Evolutionary conservation across 2,329 filamentous ascomycete genomes (phyloP), one percentile per base, ranked within the genome.

Genomic region (Beauveria asiatica): DNA sequence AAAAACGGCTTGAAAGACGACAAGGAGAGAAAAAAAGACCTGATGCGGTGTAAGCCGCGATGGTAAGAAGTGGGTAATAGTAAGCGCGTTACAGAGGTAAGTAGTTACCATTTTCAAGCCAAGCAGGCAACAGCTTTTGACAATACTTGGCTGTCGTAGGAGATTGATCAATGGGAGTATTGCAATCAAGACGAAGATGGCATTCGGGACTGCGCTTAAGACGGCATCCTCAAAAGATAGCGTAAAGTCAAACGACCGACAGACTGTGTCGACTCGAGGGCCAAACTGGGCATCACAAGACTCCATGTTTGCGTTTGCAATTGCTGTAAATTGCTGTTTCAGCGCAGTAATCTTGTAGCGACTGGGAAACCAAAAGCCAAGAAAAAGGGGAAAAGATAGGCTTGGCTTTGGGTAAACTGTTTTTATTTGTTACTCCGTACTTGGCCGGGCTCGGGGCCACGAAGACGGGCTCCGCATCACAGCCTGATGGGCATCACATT

Each of bases 231-330:
- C 59, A 23, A 61, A 61, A 17, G 45, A 51, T 0, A 61, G 52
- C 2, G 59, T 61, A 56, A 61, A 61, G 33, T 61, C 52, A 19
- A 61, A 56, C 1, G 51, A 42, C 17, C 52, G 51, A 44, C 59
- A 61, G 8, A 13, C 23, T 4, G 42, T 50, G 23, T 60, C 51
- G 50, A 60, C 58, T 13, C 33, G 50, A 50, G 58, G 58, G 19
- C 58, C 58, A 23, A 60, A 60, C n/a, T 19, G 42, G 19, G 19
- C 17, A 48, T 59, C 57, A 39, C 49, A 59, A 16, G 42, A 46
- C n/a, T 21, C 23, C 56, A 58, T 58, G 1, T 19, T 33, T 33
- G n/a, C 46, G 10, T 11, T 1, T 21, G 3, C 19, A 23, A 9
- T 25, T 11, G 13, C n/a, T n/a, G n/a, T n/a, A n/a, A n/a, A n/a